Conservation (phyloP, 2,329 filamentous ascomycete species). For the Talaromyces marneffei region DNA sequence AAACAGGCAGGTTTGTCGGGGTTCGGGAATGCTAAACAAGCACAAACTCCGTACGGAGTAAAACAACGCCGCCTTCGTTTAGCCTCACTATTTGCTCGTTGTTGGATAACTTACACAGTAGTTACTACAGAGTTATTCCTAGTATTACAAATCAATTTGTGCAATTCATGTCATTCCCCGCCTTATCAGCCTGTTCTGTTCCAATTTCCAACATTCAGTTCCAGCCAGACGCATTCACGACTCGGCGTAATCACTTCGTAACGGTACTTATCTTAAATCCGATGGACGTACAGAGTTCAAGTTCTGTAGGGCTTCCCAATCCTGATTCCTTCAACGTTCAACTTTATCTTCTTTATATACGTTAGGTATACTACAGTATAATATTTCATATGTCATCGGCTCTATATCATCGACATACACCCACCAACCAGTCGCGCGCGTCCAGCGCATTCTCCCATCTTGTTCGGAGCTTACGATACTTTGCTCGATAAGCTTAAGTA, state of each 20-base stretch:
- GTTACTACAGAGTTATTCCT: too few relatives aligned
- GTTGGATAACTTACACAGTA: too few relatives aligned
- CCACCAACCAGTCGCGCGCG: background rate
- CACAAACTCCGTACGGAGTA: too few relatives aligned
- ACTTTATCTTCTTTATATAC: background rate
- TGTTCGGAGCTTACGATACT: background rate
- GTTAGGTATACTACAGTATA: too few relatives aligned
- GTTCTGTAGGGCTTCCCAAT: background rate
- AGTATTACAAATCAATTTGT: too few relatives aligned
- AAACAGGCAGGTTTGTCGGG: background rate
- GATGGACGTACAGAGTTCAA: background rate
- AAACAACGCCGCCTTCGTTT: background rate
- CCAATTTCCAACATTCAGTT: background rate
- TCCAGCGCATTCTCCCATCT: background rate
- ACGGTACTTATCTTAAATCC: background rate
- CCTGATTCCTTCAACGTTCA: background rate
- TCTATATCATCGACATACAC: background rate
- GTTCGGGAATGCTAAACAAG: background rate
- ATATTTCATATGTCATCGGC: background rate
- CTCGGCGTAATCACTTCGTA: background rate
- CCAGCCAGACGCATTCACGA: background rate
- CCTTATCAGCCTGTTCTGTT: background rate
- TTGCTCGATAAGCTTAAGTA: background rate
- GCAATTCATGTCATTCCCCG: background rate
- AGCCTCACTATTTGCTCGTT: background rate